A percentile compares a stretch with the other conserved stretches of the same genome.
Evolutionary conservation across 2,329 filamentous ascomycete genomes (phyloP).

Genomic region (Corniculantispora saksenae): DNA sequence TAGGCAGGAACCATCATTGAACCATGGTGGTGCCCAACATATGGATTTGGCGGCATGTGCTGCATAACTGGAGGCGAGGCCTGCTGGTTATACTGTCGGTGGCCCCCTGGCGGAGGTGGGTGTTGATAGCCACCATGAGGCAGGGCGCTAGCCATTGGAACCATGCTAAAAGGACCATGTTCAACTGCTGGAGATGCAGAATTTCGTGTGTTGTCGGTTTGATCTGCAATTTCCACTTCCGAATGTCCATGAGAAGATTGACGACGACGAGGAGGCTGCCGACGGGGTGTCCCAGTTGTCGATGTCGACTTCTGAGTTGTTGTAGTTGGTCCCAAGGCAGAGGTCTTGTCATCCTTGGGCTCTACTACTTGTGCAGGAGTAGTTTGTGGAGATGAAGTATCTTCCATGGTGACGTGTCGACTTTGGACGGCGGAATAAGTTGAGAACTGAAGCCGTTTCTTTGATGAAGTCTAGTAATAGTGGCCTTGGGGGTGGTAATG

Average conservation of each 20-base stretch:
- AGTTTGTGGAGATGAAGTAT: conserved; percentile 9
- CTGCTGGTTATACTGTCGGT: conserved; percentile 31
- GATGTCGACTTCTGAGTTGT: neutral
- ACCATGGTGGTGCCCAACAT: conserved; percentile 33
- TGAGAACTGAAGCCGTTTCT: neutral
- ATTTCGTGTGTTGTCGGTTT: conserved; percentile 37
- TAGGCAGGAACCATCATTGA: conserved; percentile 38
- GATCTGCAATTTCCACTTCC: conserved; percentile 38
- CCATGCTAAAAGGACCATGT: conserved; percentile 42
- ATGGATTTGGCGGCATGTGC: conserved; percentile 35
- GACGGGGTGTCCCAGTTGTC: neutral
- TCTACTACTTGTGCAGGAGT: neutral
- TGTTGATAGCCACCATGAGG: conserved; percentile 36
- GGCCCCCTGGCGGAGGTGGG: conserved; percentile 32
- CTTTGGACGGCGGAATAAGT: neutral
- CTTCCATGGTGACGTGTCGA: conserved; percentile 3
- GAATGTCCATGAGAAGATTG: conserved; percentile 17
- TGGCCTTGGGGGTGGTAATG: neutral
- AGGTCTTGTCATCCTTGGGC: neutral
- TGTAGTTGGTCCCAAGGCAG: neutral
- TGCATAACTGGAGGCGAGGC: conserved; percentile 32
- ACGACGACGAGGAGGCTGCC: neutral
- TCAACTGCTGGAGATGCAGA: conserved; percentile 20
- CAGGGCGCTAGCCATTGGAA: conserved; percentile 39
- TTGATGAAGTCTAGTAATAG: neutral